Base-by-base conservation (phyloP, 257 asterid genomes). In the Fraxinus americana region DNA sequence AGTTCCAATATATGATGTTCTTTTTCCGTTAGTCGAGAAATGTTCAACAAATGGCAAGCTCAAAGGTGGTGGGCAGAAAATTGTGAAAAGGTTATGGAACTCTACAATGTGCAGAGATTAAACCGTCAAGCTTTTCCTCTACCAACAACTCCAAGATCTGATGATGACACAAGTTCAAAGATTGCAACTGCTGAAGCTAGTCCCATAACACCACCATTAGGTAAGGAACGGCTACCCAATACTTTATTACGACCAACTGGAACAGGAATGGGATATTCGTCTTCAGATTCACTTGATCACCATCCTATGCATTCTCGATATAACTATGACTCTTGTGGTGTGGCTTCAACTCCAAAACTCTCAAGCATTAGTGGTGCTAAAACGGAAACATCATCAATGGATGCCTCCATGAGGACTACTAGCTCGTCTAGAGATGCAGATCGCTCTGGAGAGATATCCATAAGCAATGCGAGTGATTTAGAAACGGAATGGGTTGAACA, bases 1-100 rank as follows among this genome's bases (percentile, higher is more conserved):
- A 66, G 35, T 70, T 54, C 67, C 43, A 50, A 57, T 29, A 14
- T 6, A 57, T 38, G 16, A 1, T 72, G 54, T 54, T 38, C 69
- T 72, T 27, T 32, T 81, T 79, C 74, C 50, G 72, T 72, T 72
- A 94, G 99, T 87, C 98, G 98, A 65, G 99, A 95, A 76, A 87
- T 87, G 84, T 95, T 91, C 83, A 93, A 93, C 91, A 90, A 92
- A 85, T 90, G 92, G 90, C 97, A 95, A 93, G 99, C 99, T 39
- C 99, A 95, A 81, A 87, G 85, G 78, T 95, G 99, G 99, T 95
- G 99, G 99, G 86, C 97, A 1, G 99, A 93, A 83, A 95, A 95
- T 75, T 92, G 85, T 29, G 97, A 95, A 76, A 95, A 89, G 80
- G 93, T 95, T 39, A 87, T 93, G 87, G 99, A 95, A 83, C 91